Evolutionary conservation across 306 rosid genomes (phyloP), one percentile per base, ranked within the genome.

Genomic region (Vachellia pachyceras): DNA sequence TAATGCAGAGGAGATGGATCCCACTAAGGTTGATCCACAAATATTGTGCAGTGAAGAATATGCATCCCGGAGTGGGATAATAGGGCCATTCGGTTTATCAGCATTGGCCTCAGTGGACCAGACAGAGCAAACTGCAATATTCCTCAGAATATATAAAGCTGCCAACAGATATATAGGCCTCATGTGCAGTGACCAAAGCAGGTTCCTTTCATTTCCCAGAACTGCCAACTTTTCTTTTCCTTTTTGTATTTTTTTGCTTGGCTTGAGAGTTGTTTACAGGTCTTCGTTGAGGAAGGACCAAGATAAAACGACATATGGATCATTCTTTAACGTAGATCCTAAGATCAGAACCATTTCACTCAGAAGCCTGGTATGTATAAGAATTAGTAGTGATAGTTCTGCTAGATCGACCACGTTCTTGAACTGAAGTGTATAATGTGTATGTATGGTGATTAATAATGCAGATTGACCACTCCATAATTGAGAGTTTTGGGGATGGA

Each of bases 71-170:
- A 79, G 61, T 20, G 90, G 88, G 50, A 76, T 18, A 81, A 52
- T 87, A 47, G 97, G 91, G n/a, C 92, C 92, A 71, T 92, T 90
- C 69, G 92, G 97, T n/a, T 80, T 92, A 84, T 75, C 83, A 70
- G 90, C 81, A 72, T 82, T 92, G 75, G 97, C 90, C 37, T 90
- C 94, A 46, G 50, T 82, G 69, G 87, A 87, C 52, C 83, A 80
- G 65, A 36, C 77, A 60, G 92, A 92, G 75, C 84, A 90, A 6
- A 92, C 94, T 52, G 86, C 88, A 10, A 44, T 92, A 61, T 90
- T 74, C 88, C 88, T 90, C 72, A 69, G 77, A 33, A 69, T 90
- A 46, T 90, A 79, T 63, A 87, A 76, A 80, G 77, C 85, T 80
- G 12, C 69, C 15, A 85, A 72, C 20, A 75, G 79, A 78, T 89